These are phyloP conservation scores for Centaurea solstitialis DNA, from an alignment of 129 eudicot genomes.

Conservation along the genomic window DNA sequence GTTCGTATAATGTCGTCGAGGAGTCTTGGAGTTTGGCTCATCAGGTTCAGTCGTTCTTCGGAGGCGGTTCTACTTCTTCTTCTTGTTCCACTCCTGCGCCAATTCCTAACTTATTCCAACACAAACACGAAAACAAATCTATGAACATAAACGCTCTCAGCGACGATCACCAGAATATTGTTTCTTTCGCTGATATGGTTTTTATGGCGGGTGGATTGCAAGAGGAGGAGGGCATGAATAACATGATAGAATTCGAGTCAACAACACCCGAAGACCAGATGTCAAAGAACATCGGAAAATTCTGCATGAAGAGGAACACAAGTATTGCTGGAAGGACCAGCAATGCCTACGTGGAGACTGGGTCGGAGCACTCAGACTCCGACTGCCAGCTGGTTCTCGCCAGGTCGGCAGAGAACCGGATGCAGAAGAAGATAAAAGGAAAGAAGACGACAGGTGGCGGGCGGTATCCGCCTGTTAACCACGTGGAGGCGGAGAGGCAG, in stretches of 20 bases:
- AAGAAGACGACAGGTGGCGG: slow-evolving; percentile 44
- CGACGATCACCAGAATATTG: not conserved
- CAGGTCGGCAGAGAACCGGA: not conserved
- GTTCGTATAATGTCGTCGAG: slow-evolving; percentile 43
- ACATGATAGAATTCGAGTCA: slow-evolving; percentile 14
- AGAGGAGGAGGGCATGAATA: slow-evolving; percentile 12
- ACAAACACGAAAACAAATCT: not conserved
- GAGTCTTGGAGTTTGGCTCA: slow-evolving; percentile 48
- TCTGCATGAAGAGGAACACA: not conserved
- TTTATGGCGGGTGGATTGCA: slow-evolving; percentile 18
- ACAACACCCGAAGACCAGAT: slow-evolving; percentile 5
- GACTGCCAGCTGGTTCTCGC: slow-evolving; percentile 37
- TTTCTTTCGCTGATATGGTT: slow-evolving; percentile 31
- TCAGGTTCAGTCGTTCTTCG: slow-evolving; percentile 44
- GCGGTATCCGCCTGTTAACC: slow-evolving; percentile 38
- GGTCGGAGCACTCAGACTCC: slow-evolving; percentile 45
- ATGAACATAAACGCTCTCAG: not conserved
- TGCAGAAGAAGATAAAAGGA: slow-evolving; percentile 53
- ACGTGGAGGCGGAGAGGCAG: slow-evolving; percentile 77
- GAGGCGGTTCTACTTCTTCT: slow-evolving; percentile 14
- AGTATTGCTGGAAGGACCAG: not conserved
- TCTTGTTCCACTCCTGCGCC: slow-evolving; percentile 1
- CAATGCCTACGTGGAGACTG: not conserved
- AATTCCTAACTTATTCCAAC: not conserved
- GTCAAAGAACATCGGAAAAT: slow-evolving; percentile 1